Percentiles rank a stretch among this genome's conserved stretches.
These are phyloP conservation scores for Prunus campanulata DNA, from an alignment of 306 rosid genomes.

Conservation along the genomic window DNA sequence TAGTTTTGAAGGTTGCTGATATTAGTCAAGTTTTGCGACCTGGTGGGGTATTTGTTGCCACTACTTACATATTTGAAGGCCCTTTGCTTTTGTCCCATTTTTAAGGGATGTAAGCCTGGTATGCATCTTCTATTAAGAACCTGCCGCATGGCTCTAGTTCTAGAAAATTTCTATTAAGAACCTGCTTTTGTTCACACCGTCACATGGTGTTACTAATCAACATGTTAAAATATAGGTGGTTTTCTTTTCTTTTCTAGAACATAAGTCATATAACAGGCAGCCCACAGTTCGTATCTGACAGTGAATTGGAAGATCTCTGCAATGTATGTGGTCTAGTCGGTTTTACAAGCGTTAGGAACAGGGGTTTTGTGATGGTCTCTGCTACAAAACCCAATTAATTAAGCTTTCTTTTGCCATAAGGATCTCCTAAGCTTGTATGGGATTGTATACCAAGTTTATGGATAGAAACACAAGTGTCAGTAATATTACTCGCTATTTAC, in stretches of 20 bases:
- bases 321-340: conserved; percentile 61
- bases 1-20: conserved; percentile 73
- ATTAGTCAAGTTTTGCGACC: conserved; percentile 83
- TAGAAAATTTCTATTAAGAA: no score
- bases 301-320: conserved; percentile 85
- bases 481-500: no score
- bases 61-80: conserved; percentile 72
- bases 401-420: conserved; percentile 22
- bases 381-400: conserved; percentile 60
- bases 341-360: conserved; percentile 57
- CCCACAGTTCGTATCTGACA: conserved; percentile 48
- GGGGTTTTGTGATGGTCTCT: conserved; percentile 76
- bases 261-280: conserved; percentile 50
- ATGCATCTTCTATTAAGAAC: no score
- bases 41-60: conserved; percentile 89
- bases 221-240: no score
- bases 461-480: not conserved
- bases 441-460: not conserved
- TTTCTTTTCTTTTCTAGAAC: conserved; percentile 29
- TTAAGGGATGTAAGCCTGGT: no score
- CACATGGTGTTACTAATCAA: no score
- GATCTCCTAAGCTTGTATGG: not conserved
- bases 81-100: conserved; percentile 50
- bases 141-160: no score
- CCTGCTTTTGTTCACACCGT: no score